phyloP scores from a whole-genome alignment of 352 stramenopile genomes.

The Pythium coloratum region DNA sequence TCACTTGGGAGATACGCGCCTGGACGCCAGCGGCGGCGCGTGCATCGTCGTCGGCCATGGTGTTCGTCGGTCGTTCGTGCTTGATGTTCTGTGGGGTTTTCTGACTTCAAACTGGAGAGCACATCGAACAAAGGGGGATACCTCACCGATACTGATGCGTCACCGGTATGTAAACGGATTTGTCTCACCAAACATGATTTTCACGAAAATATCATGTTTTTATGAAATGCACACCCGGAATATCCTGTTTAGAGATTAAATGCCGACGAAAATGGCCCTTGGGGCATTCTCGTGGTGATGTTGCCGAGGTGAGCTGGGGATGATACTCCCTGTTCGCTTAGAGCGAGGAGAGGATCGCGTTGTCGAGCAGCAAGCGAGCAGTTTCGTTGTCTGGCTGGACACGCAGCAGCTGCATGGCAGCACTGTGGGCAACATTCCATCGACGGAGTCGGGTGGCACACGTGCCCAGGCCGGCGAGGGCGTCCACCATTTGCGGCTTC shows the following conservation, averaged over 20 bases:
- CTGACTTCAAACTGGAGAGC: constrained; percentile 27
- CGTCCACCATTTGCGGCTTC: constrained; percentile 74
- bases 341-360: constrained; percentile 44
- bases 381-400: constrained; percentile 72
- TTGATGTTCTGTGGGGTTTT: constrained; percentile 1
- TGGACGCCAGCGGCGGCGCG: constrained; percentile 56
- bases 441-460: constrained; percentile 66
- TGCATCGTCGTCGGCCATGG: constrained; percentile 63
- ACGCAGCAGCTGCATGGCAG: constrained; percentile 52
- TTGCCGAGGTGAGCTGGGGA: neutral
- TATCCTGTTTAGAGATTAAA: neutral
- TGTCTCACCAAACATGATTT: neutral
- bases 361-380: constrained; percentile 60
- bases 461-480: constrained; percentile 69
- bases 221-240: neutral
- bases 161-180: constrained; percentile 1
- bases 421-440: constrained; percentile 60
- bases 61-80: constrained; percentile 1
- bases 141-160: neutral
- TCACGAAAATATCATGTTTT: neutral
- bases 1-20: constrained; percentile 60
- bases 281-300: neutral
- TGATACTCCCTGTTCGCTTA: neutral
- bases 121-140: neutral
- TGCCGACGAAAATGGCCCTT: neutral